Evolutionary conservation across 257 asterid species (phyloP), one percentile per base, ranked within the genome.

Genomic region (Anisodus acutangulus): DNA sequence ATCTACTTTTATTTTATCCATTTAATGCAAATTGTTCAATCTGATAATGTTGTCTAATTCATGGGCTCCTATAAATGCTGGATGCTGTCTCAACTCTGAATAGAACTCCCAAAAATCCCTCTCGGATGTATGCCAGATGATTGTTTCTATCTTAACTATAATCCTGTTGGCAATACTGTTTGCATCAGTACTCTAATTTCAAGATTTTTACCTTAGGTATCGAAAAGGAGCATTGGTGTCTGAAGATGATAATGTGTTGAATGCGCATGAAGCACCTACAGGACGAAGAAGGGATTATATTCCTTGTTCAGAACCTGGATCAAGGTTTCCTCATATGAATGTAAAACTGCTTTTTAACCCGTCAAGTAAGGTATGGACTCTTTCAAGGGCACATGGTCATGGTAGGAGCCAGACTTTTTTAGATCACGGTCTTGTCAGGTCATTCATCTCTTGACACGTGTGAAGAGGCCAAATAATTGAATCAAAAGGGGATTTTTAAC

Each of bases 211-310:
- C 85, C 58, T 82, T 90, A 95, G 99, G 95, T 95, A 95, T 62
- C 70, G 83, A 31, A 88, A 91, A 85, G 99, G 99, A 85, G 99
- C 97, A 76, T 83, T 94, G 68, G 88, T 90, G 45, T 71, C 93
- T 55, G 91, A 93, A 54, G 86, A 84, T 68, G 89, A 87, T 68
- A 74, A 58, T 81, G 43, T 49, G n/a, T 51, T 85, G 7, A 82
- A 88, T 72, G 68, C 85, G 57, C 89, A 84, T 16, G 94, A 91
- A 88, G 79, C 86, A 47, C 95, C 98, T 22, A 90, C 93, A 55
- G 99, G 99, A 16, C 93, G 98, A 43, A 91, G 98, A 86, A 90
- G 95, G 90, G 98, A 91, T 79, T 96, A 93, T 63, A 72, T 93
- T 79, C 97, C 99, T 31, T 94, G 95, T 12, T 88, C 97, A 9